Evolutionary conservation across 2,329 filamentous ascomycete species (phyloP).

Genomic region (Hypoxylon sp.): DNA sequence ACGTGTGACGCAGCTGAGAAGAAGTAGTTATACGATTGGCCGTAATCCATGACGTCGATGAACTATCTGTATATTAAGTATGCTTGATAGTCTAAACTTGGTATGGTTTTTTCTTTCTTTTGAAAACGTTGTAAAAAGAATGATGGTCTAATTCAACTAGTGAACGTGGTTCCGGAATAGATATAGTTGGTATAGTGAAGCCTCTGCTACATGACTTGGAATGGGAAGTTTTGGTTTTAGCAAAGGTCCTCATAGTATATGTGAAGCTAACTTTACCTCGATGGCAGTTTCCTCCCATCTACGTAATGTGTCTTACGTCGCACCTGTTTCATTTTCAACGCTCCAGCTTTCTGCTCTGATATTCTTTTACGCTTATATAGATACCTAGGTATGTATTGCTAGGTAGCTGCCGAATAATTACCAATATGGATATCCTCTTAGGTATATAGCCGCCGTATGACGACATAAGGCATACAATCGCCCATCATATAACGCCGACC

Average conservation of each 20-base stretch:
- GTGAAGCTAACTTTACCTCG: neutral
- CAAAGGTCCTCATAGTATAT: neutral
- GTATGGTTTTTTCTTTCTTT: neutral
- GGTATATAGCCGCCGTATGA: neutral
- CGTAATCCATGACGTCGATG: constrained; percentile 28
- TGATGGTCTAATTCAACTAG: neutral
- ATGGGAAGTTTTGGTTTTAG: neutral
- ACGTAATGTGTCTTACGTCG: neutral
- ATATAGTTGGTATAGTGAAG: neutral
- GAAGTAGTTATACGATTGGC: constrained; percentile 27
- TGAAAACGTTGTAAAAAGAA: neutral
- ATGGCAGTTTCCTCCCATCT: constrained; percentile 6
- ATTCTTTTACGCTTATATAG: neutral
- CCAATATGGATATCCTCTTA: neutral
- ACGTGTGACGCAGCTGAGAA: constrained; percentile 8
- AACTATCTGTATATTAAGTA: neutral
- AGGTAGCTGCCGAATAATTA: neutral
- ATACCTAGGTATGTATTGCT: neutral
- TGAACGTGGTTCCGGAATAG: neutral
- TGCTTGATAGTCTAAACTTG: neutral
- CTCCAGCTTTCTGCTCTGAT: neutral
- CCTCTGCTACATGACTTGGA: neutral
- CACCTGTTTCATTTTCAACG: constrained; percentile 4
- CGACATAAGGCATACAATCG: neutral
- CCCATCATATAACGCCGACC: neutral